Evolutionary conservation across 108 stramenopile species (phyloP).

Genomic region (Aurantiochytrium sp.): DNA sequence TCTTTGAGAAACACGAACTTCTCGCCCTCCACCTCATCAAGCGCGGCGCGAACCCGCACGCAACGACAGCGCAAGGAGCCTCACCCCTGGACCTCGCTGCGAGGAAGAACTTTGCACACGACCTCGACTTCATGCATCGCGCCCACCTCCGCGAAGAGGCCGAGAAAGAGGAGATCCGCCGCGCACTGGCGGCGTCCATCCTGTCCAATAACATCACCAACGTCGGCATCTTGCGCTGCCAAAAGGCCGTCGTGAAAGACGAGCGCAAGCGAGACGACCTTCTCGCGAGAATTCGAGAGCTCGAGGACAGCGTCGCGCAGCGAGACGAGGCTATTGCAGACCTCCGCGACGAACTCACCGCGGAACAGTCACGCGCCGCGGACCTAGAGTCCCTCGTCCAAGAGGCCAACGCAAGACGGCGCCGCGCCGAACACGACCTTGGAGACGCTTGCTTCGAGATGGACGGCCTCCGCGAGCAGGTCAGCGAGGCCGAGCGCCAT

Average conservation of each 20-base stretch:
- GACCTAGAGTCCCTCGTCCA: neutral
- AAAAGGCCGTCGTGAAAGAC: neutral
- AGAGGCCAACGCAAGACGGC: neutral
- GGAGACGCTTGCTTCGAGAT: constrained; percentile 12
- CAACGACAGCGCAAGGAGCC: neutral
- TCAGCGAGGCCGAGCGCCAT: neutral
- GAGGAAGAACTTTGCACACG: neutral
- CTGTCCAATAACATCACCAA: neutral
- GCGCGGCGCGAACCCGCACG: neutral
- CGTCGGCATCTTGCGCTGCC: neutral
- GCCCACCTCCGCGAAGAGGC: neutral
- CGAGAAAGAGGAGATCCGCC: neutral
- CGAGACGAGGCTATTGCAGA: neutral
- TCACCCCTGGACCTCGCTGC: neutral
- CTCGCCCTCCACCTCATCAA: neutral
- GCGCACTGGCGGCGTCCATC: neutral
- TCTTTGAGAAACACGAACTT: neutral
- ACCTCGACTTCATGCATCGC: neutral
- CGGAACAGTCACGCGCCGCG: neutral
- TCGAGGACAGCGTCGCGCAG: neutral
- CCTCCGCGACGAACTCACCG: neutral
- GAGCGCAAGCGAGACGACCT: neutral
- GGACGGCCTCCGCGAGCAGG: neutral
- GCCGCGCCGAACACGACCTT: neutral
- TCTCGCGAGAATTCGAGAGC: neutral